phyloP scores from a whole-genome alignment of 2,329 filamentous ascomycete species.

The Sporothrix inflata region DNA sequence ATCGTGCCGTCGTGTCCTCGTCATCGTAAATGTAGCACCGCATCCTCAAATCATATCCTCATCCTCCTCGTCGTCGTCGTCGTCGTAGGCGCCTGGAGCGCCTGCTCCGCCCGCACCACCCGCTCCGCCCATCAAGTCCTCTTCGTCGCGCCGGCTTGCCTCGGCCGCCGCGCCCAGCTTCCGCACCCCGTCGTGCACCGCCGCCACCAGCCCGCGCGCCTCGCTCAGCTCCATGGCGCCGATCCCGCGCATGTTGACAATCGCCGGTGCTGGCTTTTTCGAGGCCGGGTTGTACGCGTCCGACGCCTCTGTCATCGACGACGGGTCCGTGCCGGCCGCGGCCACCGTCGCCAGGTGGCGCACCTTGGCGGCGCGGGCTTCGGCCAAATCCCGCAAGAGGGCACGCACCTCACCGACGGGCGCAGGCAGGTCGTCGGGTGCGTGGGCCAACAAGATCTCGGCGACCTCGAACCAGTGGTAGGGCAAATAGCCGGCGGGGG shows the following conservation, averaged over 20 bases:
- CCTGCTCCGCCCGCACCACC: constrained; percentile 62
- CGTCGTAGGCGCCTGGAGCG: constrained; percentile 58
- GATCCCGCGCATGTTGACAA: constrained; percentile 71
- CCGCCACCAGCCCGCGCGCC: constrained; percentile 78
- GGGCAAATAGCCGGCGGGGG: constrained; percentile 72
- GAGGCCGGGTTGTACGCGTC: constrained; percentile 53
- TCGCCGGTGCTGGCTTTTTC: constrained; percentile 36
- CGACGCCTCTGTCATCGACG: constrained; percentile 37
- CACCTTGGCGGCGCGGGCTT: constrained; percentile 89
- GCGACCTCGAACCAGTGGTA: constrained; percentile 96
- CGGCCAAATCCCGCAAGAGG: constrained; percentile 77
- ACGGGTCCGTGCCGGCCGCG: constrained; percentile 40
- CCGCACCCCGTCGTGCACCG: constrained; percentile 84
- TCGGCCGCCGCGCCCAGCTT: constrained; percentile 83
- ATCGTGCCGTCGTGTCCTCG: neutral
- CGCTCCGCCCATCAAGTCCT: constrained; percentile 55
- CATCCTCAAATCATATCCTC: constrained; percentile 41
- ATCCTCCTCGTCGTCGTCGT: constrained; percentile 66
- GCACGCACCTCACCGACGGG: constrained; percentile 73
- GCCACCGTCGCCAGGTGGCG: constrained; percentile 57
- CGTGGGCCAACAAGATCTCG: constrained; percentile 83
- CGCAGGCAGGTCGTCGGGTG: constrained; percentile 75
- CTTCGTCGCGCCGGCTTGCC: constrained; percentile 73
- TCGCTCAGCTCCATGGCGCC: constrained; percentile 94
- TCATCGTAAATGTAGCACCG: neutral